Evolutionary conservation across 768 basidiomycete species (phyloP).

Genomic region (Suillus plorans): DNA sequence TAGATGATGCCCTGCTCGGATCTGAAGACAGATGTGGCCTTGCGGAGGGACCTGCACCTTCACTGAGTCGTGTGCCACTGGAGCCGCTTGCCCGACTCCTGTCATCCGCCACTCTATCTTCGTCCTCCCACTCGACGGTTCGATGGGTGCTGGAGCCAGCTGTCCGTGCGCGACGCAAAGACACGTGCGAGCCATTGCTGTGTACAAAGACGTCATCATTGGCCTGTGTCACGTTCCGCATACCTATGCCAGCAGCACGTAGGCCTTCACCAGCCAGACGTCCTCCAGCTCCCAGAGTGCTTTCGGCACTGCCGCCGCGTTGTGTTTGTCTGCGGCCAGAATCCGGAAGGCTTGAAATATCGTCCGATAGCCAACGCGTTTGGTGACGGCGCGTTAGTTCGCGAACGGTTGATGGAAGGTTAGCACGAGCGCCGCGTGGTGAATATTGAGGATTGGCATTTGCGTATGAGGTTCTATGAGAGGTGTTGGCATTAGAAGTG

Average conservation of each 20-base stretch:
- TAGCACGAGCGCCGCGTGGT: conserved; percentile 28
- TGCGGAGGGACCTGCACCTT: conserved; percentile 16
- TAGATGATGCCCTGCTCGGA: conserved; percentile 18
- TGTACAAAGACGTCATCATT: conserved; percentile 38
- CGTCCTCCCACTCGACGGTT: conserved; percentile 26
- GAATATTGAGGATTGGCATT: conserved; percentile 26
- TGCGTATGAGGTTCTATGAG: conserved; percentile 25
- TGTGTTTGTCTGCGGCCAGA: conserved; percentile 53
- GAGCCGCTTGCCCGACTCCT: conserved; percentile 25
- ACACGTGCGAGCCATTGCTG: conserved; percentile 17
- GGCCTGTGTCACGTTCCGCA: conserved; percentile 30
- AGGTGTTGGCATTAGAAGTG: conserved; percentile 17
- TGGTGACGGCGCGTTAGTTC: conserved; percentile 50
- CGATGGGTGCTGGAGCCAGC: conserved; percentile 10
- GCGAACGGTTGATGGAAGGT: conserved; percentile 47
- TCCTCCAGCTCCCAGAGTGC: conserved; percentile 47
- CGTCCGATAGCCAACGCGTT: conserved; percentile 55
- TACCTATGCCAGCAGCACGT: conserved; percentile 66
- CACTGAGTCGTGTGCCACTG: conserved; percentile 20
- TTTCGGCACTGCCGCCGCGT: conserved; percentile 72
- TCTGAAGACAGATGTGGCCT: conserved; percentile 28
- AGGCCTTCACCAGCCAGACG: conserved; percentile 67
- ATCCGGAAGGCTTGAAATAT: conserved; percentile 32
- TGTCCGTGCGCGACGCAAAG: conserved; percentile 16
- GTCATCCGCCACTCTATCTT: conserved; percentile 19